Percentiles rank a stretch among this genome's conserved stretches.
These are phyloP conservation scores for Sclerotinia nivalis DNA, from an alignment of 2,329 filamentous ascomycete species.

Conservation along the genomic window DNA sequence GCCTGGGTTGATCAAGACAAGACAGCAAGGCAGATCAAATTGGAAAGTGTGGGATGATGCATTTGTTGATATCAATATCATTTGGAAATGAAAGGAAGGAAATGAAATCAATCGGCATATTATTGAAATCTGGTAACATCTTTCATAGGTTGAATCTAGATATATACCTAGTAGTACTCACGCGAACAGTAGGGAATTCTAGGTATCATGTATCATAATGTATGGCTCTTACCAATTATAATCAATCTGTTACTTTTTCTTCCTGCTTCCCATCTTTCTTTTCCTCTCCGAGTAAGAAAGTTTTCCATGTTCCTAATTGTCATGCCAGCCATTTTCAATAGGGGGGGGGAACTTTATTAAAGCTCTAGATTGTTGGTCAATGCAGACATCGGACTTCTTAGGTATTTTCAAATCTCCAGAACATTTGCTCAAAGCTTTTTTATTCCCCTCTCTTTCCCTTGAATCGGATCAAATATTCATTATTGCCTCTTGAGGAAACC, in stretches of 20 bases:
- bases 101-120: too few relatives aligned
- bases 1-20: neutral
- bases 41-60: neutral
- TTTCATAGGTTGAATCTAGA: neutral
- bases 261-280: neutral
- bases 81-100: neutral
- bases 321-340: neutral
- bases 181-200: too few relatives aligned
- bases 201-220: too few relatives aligned
- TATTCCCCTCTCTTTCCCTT: neutral
- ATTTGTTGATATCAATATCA: neutral
- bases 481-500: neutral
- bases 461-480: neutral
- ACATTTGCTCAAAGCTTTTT: neutral
- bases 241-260: neutral
- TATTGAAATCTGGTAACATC: too few relatives aligned
- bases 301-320: neutral
- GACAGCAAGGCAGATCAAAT: neutral
- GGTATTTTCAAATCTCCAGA: neutral
- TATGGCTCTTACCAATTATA: neutral
- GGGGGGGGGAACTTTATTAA: neutral
- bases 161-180: neutral
- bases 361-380: slow-evolving; percentile 8
- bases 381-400: neutral
- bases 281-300: too few relatives aligned